phyloP scores from a whole-genome alignment of 208 protist genomes.

The Acanthamoeba healyi region DNA sequence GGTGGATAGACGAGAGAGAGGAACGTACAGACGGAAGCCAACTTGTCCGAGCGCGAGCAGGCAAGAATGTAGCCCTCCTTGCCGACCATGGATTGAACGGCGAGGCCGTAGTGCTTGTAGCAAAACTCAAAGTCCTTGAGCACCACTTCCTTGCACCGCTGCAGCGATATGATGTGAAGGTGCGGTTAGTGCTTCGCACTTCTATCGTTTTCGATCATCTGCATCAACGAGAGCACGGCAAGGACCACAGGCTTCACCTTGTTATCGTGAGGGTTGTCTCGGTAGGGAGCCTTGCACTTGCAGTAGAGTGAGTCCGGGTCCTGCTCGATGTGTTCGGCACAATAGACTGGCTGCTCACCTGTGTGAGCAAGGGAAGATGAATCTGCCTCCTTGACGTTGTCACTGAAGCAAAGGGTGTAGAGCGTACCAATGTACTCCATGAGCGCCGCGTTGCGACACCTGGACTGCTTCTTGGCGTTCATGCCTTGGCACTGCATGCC shows the following conservation, averaged over 20 bases:
- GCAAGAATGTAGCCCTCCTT: slow-evolving; percentile 51
- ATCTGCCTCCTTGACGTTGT: not conserved
- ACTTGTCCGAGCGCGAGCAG: not conserved
- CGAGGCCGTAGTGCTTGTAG: slow-evolving; percentile 47
- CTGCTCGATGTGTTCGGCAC: slow-evolving; percentile 63
- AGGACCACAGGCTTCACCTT: not conserved
- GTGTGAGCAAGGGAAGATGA: not conserved
- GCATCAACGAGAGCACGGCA: too few species aligned
- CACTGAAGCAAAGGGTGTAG: too few species aligned
- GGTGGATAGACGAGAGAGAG: not conserved
- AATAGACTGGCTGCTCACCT: slow-evolving; percentile 56
- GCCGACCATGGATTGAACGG: slow-evolving; percentile 5
- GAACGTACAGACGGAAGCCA: not conserved
- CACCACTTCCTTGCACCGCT: slow-evolving; percentile 56
- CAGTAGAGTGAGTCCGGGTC: slow-evolving; percentile 39
- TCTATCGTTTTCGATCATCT: too few species aligned
- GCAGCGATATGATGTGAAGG: not conserved
- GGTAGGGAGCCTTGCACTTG: slow-evolving; percentile 21
- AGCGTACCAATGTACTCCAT: slow-evolving; percentile 70
- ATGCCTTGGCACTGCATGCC: slow-evolving; percentile 30
- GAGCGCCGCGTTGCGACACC: slow-evolving; percentile 57
- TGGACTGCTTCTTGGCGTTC: not conserved
- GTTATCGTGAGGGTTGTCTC: not conserved
- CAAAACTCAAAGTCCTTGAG: slow-evolving; percentile 69
- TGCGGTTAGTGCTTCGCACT: not conserved